These are phyloP conservation scores for Apiospora sp. DNA, from an alignment of 2,329 filamentous ascomycete genomes.

Conservation along the genomic window DNA sequence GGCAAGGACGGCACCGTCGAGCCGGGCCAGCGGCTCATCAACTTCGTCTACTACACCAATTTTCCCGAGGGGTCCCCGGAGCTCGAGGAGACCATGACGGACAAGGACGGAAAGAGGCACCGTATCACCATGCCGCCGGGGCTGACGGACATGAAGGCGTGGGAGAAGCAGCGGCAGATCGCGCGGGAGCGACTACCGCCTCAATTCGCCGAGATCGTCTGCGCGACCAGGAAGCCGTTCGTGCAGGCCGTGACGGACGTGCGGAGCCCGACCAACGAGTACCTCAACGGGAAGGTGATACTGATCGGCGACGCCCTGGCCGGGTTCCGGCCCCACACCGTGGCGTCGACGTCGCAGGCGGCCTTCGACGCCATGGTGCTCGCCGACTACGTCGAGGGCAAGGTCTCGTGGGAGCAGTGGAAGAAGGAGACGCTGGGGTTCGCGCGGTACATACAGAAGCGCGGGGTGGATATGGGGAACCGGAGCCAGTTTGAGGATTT, in stretches of 20 bases:
- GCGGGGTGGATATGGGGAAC: conserved; percentile 46
- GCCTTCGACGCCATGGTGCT: conserved; percentile 46
- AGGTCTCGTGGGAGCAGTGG: conserved; percentile 43
- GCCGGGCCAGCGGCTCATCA: conserved; percentile 50
- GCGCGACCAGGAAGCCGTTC: conserved; percentile 49
- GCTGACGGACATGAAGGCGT: conserved; percentile 40
- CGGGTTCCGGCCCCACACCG: conserved; percentile 53
- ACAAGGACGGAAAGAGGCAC: conserved; percentile 40
- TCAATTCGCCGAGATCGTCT: conserved; percentile 50
- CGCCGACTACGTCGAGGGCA: conserved; percentile 44
- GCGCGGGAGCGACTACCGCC: conserved; percentile 46
- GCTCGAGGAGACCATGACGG: conserved; percentile 46
- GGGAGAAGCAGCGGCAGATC: conserved; percentile 44
- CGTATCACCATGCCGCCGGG: conserved; percentile 49
- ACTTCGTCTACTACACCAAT: conserved; percentile 56
- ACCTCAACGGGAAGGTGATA: conserved; percentile 47
- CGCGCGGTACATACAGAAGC: conserved; percentile 43
- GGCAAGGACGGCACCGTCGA: conserved; percentile 47
- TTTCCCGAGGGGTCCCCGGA: conserved; percentile 44
- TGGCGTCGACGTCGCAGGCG: conserved; percentile 51
- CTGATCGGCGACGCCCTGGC: conserved; percentile 54
- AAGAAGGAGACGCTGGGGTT: conserved; percentile 45
- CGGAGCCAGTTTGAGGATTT: conserved; percentile 44
- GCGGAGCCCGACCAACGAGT: conserved; percentile 44
- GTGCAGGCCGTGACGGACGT: conserved; percentile 51